Conservation (phyloP, 2,329 filamentous ascomycete species). For the Fusarium sp. region DNA sequence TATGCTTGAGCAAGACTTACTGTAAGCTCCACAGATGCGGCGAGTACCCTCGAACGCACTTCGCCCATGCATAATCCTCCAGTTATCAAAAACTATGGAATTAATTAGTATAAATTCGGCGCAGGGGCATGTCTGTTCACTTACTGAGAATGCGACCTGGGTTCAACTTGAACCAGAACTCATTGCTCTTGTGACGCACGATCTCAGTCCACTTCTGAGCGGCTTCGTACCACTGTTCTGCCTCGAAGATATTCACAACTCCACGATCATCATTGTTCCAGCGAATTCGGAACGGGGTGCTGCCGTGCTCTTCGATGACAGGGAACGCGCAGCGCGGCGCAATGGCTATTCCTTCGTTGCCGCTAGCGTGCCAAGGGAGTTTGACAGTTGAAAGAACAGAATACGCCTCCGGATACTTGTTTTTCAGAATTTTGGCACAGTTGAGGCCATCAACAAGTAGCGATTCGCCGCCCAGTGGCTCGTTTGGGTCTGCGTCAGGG, state of each 20-base stretch:
- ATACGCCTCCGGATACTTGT: constrained; percentile 68
- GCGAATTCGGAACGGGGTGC: constrained; percentile 70
- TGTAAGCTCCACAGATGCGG: constrained; percentile 91
- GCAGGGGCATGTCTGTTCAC: constrained; percentile 48
- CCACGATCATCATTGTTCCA: constrained; percentile 97
- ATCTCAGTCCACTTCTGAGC: constrained; percentile 80
- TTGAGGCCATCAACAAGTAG: constrained; percentile 89
- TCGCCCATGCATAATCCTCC: constrained; percentile 91
- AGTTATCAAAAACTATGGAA: constrained; percentile 88
- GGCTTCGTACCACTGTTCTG: constrained; percentile 80
- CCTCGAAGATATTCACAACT: constrained; percentile 58
- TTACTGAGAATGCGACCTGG: constrained; percentile 83
- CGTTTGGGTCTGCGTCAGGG: constrained; percentile 47
- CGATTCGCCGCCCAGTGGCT: constrained; percentile 75
- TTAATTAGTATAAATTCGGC: constrained; percentile 26
- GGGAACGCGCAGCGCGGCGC: constrained; percentile 77
- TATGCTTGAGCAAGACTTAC: constrained; percentile 64
- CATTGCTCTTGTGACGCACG: constrained; percentile 71
- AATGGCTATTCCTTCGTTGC: constrained; percentile 86
- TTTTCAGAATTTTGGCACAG: constrained; percentile 71
- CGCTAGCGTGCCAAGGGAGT: constrained; percentile 87
- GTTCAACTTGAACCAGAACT: constrained; percentile 84
- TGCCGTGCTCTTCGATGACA: constrained; percentile 73
- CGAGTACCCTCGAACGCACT: constrained; percentile 85
- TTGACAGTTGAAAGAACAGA: constrained; percentile 65